Base-by-base conservation (phyloP, 495 filamentous ascomycete genomes). In the Penicillium pulvis region DNA sequence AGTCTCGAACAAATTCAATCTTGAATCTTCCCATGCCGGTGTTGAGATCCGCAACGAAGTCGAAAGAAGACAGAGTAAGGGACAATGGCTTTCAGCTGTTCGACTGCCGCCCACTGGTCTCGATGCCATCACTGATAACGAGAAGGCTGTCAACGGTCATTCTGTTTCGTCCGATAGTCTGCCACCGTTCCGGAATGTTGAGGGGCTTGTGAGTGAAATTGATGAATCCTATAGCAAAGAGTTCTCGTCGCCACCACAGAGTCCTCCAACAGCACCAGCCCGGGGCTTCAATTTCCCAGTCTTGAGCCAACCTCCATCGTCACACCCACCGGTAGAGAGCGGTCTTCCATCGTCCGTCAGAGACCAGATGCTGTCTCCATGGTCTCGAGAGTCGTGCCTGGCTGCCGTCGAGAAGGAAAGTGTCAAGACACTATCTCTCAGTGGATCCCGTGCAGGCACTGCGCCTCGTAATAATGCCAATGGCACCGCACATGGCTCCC, bases 21-120 rank as follows among this genome's bases (percentile, higher is more conserved):
- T 93, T 59, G 87, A 92, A 42, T 78, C 79, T 10, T 84, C 86
- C 0, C 71, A 74, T 14, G 76, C 88, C 33, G 91, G 90, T 10
- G 77, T 80, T 44, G 85, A 83, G 11, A 85, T 97, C 30, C 81
- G 87, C 54, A 85, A 79, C 46, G 93, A 96, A 69, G 88, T 96
- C 53, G 78, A 84, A 33, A 83, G 86, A 49, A 81, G 93, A 42
- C 86, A 85, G 66, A 81, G 78, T 55, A 84, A 88, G 59, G 75
- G 85, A 43, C 80, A 93, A 39, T 97, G 93, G 93, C 77, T 93
- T 6, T 80, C 87, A 28, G 81, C 77, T n/a, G 76, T 83, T 70
- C 81, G 58, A 10, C 47, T 85, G 7, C 87, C 87, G 14, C 80
- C 87, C 1, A 49, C 79, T 36, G 65, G 71, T 7, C 63, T 90